phyloP scores from a whole-genome alignment of 441 rosid species.

The Macaranga tanarius region DNA sequence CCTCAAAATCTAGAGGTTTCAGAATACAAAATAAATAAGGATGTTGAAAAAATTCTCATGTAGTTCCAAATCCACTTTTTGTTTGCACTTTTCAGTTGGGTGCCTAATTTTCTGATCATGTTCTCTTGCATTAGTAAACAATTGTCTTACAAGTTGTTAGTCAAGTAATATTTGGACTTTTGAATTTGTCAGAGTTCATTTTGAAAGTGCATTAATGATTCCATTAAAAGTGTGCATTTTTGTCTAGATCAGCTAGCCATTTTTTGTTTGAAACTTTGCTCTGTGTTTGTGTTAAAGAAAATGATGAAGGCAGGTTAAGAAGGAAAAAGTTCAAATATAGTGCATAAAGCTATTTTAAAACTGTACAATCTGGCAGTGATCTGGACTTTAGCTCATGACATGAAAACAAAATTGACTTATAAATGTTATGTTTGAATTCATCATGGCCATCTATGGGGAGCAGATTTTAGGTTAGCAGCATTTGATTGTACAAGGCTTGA shows the following conservation, averaged over 20 bases:
- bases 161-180: background rate
- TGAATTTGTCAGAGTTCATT: background rate
- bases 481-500: no score
- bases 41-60: no score
- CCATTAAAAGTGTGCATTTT: background rate
- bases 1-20: no score
- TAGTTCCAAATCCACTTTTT: background rate
- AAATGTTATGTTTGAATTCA: no score
- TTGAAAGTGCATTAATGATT: background rate
- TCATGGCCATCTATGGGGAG: no score
- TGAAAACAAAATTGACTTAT: no score
- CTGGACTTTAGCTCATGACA: no score
- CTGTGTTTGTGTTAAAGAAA: background rate
- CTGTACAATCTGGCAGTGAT: no score
- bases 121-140: background rate
- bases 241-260: background rate
- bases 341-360: no score
- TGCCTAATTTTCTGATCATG: background rate
- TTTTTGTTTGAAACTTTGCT: background rate
- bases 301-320: background rate
- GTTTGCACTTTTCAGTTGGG: background rate
- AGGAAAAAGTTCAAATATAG: no score
- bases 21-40: no score
- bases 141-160: background rate
- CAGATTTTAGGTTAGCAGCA: no score